Conservation (phyloP, 2,329 filamentous ascomycete species). For the Lasiodiplodia citricola region DNA sequence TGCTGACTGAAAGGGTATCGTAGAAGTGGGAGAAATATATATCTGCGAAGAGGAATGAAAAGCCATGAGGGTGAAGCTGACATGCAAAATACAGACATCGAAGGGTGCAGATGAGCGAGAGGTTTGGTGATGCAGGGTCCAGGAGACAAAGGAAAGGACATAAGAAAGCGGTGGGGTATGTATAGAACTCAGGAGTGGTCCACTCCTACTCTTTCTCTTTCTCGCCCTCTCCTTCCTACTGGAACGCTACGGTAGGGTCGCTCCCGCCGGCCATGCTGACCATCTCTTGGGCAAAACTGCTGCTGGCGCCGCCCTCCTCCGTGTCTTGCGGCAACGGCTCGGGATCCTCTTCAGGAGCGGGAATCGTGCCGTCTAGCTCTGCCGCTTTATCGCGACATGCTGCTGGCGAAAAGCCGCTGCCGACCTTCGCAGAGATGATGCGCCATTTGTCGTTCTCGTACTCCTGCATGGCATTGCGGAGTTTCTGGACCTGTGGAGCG, state of each 20-base stretch:
- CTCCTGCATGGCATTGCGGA: slow-evolving; percentile 77
- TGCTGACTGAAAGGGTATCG: slow-evolving; percentile 24
- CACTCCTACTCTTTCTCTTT: too few relatives aligned
- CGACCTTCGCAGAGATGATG: slow-evolving; percentile 88
- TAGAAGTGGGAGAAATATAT: slow-evolving; percentile 20
- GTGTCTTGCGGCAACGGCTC: slow-evolving; percentile 19
- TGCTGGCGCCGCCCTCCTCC: slow-evolving; percentile 18
- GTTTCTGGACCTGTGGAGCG: slow-evolving; percentile 71
- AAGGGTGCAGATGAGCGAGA: background rate
- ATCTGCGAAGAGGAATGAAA: slow-evolving; percentile 10
- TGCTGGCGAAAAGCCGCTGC: slow-evolving; percentile 83
- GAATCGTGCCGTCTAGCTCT: slow-evolving; percentile 54
- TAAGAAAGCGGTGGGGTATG: slow-evolving; percentile 9
- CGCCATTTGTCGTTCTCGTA: slow-evolving; percentile 94
- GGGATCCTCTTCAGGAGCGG: slow-evolving; percentile 17
- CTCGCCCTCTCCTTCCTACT: background rate
- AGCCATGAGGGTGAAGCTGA: slow-evolving; percentile 15
- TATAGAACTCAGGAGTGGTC: background rate
- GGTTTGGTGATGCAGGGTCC: background rate
- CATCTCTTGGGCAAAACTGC: slow-evolving; percentile 20
- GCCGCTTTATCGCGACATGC: slow-evolving; percentile 83
- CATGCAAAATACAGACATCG: slow-evolving; percentile 7
- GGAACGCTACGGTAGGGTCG: slow-evolving; percentile 20
- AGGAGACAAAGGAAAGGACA: slow-evolving; percentile 6
- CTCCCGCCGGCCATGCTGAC: slow-evolving; percentile 22